Evolutionary conservation across 2,329 filamentous ascomycete genomes (phyloP).

Genomic region (Aspergillus pseudotamarii): DNA sequence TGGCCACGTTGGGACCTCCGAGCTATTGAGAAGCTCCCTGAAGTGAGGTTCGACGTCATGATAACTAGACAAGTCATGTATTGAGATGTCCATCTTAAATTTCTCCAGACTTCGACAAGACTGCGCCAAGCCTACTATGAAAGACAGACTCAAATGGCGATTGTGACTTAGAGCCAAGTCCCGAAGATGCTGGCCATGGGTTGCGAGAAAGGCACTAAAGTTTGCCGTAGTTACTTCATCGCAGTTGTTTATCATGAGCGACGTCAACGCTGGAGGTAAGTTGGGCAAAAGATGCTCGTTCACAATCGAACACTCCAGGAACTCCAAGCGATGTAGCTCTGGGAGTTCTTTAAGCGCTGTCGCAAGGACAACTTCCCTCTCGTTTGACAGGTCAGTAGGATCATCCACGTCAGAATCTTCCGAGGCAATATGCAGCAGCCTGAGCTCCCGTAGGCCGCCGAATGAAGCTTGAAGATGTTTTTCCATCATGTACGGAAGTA

Average conservation of each 20-base stretch:
- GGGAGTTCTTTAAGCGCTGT: constrained; percentile 62
- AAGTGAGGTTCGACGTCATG: constrained; percentile 77
- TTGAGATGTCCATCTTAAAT: constrained; percentile 76
- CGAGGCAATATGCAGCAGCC: constrained; percentile 39
- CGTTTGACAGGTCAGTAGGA: constrained; percentile 45
- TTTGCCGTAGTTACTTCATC: constrained; percentile 70
- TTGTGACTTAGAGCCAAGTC: constrained; percentile 76
- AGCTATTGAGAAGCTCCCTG: constrained; percentile 60
- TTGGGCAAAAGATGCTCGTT: constrained; percentile 68
- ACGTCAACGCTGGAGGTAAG: constrained; percentile 67
- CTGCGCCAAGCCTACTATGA: constrained; percentile 66
- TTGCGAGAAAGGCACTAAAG: constrained; percentile 65
- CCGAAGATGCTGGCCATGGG: constrained; percentile 68
- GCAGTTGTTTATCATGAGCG: constrained; percentile 78
- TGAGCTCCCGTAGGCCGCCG: constrained; percentile 35
- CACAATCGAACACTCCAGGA: constrained; percentile 75
- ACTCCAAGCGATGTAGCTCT: constrained; percentile 66
- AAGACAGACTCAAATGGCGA: constrained; percentile 73
- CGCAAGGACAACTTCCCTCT: constrained; percentile 37
- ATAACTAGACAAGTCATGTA: constrained; percentile 69
- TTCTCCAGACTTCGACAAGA: constrained; percentile 72
- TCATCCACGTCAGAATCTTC: constrained; percentile 30
- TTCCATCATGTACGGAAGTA: constrained; percentile 53
- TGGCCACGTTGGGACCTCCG: constrained; percentile 78
- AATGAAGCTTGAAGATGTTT: constrained; percentile 62